A percentile compares a stretch with the other conserved stretches of the same genome.
Evolutionary conservation across 2,329 filamentous ascomycete species (phyloP).

Genomic region (Pseudopyrenochaeta lycopersici): DNA sequence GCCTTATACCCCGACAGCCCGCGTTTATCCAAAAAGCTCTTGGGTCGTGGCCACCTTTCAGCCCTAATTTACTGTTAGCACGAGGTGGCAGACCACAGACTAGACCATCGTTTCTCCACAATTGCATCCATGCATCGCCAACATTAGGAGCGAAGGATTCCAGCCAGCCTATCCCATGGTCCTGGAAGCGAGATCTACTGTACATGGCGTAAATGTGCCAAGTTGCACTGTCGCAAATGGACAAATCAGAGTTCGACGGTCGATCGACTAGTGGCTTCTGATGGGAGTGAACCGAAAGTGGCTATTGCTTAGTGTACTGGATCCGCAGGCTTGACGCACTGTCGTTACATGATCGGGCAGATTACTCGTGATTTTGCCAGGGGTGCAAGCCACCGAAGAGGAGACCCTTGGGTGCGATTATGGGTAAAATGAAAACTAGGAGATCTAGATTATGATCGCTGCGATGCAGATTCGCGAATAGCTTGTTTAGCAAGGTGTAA

Average conservation of each 20-base stretch:
- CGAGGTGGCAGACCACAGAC: neutral
- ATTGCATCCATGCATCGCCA: neutral
- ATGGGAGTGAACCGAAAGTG: too few relatives aligned
- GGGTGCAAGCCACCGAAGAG: neutral
- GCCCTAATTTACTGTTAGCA: neutral
- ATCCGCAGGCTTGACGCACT: neutral
- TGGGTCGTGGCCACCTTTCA: neutral
- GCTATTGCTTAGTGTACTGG: too few relatives aligned
- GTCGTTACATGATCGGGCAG: neutral
- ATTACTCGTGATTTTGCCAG: neutral
- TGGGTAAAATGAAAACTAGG: neutral
- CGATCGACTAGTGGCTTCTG: too few relatives aligned
- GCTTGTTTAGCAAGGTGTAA: too few relatives aligned
- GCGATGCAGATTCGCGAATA: neutral
- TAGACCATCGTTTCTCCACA: neutral
- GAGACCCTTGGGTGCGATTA: neutral
- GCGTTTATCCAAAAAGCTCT: neutral
- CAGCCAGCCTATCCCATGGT: neutral
- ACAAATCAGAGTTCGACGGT: neutral
- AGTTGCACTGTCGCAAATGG: too few relatives aligned
- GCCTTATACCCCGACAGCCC: neutral
- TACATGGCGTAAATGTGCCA: neutral
- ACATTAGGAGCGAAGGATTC: neutral
- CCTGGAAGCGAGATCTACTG: neutral
- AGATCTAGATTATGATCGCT: neutral